These are phyloP conservation scores for Boechera retrofracta DNA, from an alignment of 345 rosid species.

Conservation along the genomic window DNA sequence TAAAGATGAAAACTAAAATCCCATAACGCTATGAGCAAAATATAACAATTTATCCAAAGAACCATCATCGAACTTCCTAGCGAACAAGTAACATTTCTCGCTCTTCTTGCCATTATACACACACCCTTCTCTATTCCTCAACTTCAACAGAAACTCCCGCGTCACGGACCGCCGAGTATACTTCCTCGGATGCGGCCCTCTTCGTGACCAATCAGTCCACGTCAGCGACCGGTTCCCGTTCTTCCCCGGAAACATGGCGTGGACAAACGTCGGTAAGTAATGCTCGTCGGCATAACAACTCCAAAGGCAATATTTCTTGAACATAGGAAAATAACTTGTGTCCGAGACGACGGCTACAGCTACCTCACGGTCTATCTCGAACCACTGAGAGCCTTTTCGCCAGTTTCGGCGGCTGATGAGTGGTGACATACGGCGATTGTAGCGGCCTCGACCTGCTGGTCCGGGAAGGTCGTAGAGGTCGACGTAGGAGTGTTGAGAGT, in stretches of 20 bases:
- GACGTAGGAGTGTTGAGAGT: slow-evolving; percentile 55
- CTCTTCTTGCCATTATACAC: slow-evolving; percentile 58
- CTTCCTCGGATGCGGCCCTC: slow-evolving; percentile 81
- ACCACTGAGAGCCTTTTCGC: slow-evolving; percentile 96
- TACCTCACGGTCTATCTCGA: slow-evolving; percentile 69
- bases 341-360: slow-evolving; percentile 71
- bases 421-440: slow-evolving; percentile 56
- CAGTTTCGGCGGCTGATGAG: slow-evolving; percentile 52
- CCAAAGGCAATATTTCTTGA: slow-evolving; percentile 52
- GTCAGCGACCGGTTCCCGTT: slow-evolving; percentile 70
- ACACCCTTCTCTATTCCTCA: slow-evolving; percentile 61
- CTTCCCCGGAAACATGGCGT: slow-evolving; percentile 49
- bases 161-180: slow-evolving; percentile 52
- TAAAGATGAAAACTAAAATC: slow-evolving; percentile 35
- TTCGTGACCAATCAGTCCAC: slow-evolving; percentile 78
- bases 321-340: slow-evolving; percentile 49
- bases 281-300: slow-evolving; percentile 78
- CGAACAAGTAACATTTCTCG: slow-evolving; percentile 71
- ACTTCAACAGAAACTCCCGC: slow-evolving; percentile 51
- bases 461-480: slow-evolving; percentile 60
- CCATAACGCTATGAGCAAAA: slow-evolving; percentile 60
- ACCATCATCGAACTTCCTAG: slow-evolving; percentile 70
- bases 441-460: slow-evolving; percentile 76
- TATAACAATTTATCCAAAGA: slow-evolving; percentile 56
- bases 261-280: slow-evolving; percentile 71